These are phyloP conservation scores for Pichia exigua DNA, from an alignment of 805 yeast species.

Conservation along the genomic window DNA sequence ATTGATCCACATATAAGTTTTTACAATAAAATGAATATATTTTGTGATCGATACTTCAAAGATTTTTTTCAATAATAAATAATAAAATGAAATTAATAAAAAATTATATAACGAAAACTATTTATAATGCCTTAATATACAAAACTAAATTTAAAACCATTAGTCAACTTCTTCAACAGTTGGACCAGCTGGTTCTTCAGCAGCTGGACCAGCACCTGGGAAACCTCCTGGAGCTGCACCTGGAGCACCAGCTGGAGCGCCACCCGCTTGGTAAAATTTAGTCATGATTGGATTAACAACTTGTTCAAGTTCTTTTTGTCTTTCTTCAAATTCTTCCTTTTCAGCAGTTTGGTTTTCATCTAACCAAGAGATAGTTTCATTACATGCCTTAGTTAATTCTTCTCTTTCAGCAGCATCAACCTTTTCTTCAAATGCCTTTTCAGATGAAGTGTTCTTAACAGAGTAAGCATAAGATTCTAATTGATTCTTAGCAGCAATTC, in stretches of 20 bases:
- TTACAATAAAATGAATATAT: too few relatives aligned
- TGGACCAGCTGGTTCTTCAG: slow-evolving; percentile 65
- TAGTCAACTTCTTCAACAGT: slow-evolving; percentile 79
- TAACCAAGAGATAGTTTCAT: slow-evolving; percentile 84
- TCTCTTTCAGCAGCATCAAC: slow-evolving; percentile 42
- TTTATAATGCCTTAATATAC: background rate
- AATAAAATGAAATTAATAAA: background rate
- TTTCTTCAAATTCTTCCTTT: slow-evolving; percentile 84
- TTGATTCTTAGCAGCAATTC: slow-evolving; percentile 91
- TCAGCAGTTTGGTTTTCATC: slow-evolving; percentile 90
- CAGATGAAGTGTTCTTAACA: slow-evolving; percentile 73
- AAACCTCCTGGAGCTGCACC: slow-evolving; percentile 47
- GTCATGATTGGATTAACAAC: slow-evolving; percentile 95
- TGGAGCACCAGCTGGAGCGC: slow-evolving; percentile 61
- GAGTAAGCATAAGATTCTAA: slow-evolving; percentile 94
- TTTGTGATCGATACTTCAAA: too few relatives aligned
- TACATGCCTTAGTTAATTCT: slow-evolving; percentile 68
- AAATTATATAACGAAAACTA: background rate
- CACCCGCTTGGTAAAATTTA: slow-evolving; percentile 94
- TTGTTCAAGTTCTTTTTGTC: slow-evolving; percentile 92
- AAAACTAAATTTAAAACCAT: slow-evolving; percentile 13
- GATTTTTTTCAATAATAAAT: too few relatives aligned
- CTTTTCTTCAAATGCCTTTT: slow-evolving; percentile 73
- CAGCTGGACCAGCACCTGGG: slow-evolving; percentile 35
- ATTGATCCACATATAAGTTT: too few relatives aligned